Evolutionary conservation across 192 early-diverging fungal species (phyloP).

Genomic region (Coemansia sp.): DNA sequence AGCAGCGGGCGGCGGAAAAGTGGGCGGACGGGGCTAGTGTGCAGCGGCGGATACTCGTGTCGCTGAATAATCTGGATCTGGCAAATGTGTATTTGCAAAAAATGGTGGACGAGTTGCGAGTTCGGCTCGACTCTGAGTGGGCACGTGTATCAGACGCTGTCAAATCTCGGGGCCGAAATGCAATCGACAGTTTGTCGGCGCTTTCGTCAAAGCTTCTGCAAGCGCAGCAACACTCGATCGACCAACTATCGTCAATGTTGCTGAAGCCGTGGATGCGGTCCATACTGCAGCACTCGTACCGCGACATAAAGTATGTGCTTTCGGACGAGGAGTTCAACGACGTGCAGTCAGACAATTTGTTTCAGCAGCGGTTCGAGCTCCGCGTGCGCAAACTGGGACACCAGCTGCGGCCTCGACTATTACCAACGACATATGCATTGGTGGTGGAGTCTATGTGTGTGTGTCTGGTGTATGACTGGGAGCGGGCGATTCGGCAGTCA

Average conservation of each 20-base stretch:
- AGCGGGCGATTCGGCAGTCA: conserved; percentile 78
- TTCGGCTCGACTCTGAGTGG: conserved; percentile 58
- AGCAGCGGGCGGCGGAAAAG: conserved; percentile 27
- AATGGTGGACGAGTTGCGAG: conserved; percentile 66
- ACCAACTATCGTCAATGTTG: conserved; percentile 77
- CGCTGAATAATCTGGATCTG: conserved; percentile 88
- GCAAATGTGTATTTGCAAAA: conserved; percentile 77
- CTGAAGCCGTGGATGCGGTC: conserved; percentile 78
- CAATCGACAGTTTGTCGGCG: conserved; percentile 36
- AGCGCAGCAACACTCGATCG: conserved; percentile 64
- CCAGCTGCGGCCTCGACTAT: conserved; percentile 57
- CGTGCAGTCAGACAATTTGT: conserved; percentile 73
- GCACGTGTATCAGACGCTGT: conserved; percentile 15
- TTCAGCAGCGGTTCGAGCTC: conserved; percentile 78
- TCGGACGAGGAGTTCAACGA: conserved; percentile 91
- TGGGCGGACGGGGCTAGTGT: conserved; percentile 4
- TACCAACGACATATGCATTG: conserved; percentile 68
- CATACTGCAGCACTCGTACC: conserved; percentile 76
- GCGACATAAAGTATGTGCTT: conserved; percentile 86
- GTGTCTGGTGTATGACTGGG: conserved; percentile 73
- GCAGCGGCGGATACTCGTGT: conserved; percentile 56
- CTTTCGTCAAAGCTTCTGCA: conserved; percentile 41
- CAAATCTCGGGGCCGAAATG: conserved; percentile 11
- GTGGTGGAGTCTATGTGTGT: conserved; percentile 45
- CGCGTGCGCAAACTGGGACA: conserved; percentile 60